Percentiles rank a stretch among this genome's conserved stretches.
Evolutionary conservation across 768 basidiomycete genomes (phyloP).

Genomic region (Coprinopsis strossmayeri): DNA sequence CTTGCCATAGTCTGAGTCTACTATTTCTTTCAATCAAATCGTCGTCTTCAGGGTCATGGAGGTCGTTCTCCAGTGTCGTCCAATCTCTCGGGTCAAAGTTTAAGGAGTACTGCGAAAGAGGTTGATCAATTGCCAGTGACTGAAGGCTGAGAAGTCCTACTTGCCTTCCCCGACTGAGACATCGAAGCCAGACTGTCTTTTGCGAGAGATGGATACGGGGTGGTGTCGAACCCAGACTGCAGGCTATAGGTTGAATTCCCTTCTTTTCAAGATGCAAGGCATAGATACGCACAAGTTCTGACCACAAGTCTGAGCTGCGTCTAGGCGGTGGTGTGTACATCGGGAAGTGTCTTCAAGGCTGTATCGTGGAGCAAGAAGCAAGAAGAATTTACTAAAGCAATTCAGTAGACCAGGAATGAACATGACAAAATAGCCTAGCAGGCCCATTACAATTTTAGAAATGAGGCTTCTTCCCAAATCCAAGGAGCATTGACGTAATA

Average conservation of each 20-base stretch:
- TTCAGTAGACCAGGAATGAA: no score
- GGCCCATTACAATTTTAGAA: no score
- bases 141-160: slow-evolving; percentile 1
- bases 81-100: slow-evolving; percentile 50
- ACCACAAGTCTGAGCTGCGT: slow-evolving; percentile 14
- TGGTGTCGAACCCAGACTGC: slow-evolving; percentile 24
- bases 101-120: slow-evolving; percentile 37
- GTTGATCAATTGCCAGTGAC: background rate
- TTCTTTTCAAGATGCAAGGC: slow-evolving; percentile 1
- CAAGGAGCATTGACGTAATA: no score
- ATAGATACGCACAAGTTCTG: slow-evolving; percentile 16
- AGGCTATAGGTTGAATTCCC: background rate
- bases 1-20: no score
- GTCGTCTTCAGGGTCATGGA: slow-evolving; percentile 27
- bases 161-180: slow-evolving; percentile 19
- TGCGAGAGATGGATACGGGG: slow-evolving; percentile 24
- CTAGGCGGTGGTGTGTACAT: background rate
- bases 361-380: no score
- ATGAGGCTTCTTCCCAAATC: no score
- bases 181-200: slow-evolving; percentile 24
- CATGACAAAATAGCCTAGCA: no score
- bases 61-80: slow-evolving; percentile 38
- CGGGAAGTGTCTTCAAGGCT: no score
- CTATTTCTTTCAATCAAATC: slow-evolving; percentile 17
- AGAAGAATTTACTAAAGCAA: no score